These are phyloP conservation scores for Sideroxylon spinosum DNA, from an alignment of 179 eudicot genomes.

Conservation along the genomic window DNA sequence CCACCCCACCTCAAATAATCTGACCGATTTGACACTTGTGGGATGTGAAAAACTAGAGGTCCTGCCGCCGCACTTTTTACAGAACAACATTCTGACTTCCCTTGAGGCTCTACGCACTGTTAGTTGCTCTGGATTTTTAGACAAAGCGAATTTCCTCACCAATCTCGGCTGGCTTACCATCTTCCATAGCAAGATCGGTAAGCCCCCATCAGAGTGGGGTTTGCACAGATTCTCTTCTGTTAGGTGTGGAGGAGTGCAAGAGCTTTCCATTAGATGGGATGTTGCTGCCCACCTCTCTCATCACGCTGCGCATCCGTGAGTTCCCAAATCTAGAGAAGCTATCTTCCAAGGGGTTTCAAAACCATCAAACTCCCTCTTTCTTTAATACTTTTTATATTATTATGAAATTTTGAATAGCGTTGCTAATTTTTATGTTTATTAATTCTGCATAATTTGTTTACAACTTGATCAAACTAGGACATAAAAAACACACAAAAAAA, in stretches of 20 bases:
- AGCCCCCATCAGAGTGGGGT: slow-evolving; percentile 15
- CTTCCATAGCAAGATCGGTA: neutral
- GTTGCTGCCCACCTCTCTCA: neutral
- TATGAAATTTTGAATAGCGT: too few relatives aligned
- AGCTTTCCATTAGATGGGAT: too few relatives aligned
- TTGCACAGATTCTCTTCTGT: slow-evolving; percentile 8
- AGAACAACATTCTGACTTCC: neutral
- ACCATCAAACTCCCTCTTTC: neutral
- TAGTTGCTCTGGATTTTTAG: neutral
- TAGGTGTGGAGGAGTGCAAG: neutral
- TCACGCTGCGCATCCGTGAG: neutral
- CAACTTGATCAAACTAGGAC: too few relatives aligned
- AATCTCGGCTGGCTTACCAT: slow-evolving; percentile 13
- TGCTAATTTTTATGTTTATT: too few relatives aligned
- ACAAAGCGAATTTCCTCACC: slow-evolving; percentile 14
- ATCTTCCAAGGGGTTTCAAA: neutral
- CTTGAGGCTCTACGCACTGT: neutral
- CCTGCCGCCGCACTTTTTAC: neutral
- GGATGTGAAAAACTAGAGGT: neutral
- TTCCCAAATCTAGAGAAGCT: slow-evolving; percentile 2
- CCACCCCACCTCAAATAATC: too few relatives aligned
- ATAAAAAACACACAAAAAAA: too few relatives aligned
- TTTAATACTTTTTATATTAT: too few relatives aligned
- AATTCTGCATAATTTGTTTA: too few relatives aligned
- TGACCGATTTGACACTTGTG: too few relatives aligned